Percentiles rank a stretch among this genome's conserved stretches.
phyloP scores from a whole-genome alignment of 345 rosid genomes.

The Tarenaya hassleriana region DNA sequence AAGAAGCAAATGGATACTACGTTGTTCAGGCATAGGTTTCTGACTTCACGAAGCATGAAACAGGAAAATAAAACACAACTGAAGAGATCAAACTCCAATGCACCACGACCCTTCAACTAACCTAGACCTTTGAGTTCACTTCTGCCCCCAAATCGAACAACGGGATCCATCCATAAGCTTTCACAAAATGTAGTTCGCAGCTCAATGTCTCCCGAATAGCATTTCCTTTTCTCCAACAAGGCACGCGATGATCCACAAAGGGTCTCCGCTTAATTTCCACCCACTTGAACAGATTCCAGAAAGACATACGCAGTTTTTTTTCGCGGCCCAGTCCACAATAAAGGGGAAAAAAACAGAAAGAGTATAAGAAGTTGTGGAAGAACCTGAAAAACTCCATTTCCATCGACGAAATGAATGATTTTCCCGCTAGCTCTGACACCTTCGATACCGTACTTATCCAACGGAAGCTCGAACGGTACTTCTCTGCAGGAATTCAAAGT shows the following conservation, averaged over 20 bases:
- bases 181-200: too few species aligned
- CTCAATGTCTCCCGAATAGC: too few species aligned
- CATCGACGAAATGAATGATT: slow-evolving; percentile 49
- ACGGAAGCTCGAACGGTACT: slow-evolving; percentile 47
- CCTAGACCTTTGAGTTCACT: background rate
- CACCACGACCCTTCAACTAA: background rate
- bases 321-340: background rate
- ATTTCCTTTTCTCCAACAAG: too few species aligned
- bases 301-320: background rate
- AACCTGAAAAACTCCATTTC: slow-evolving; percentile 49
- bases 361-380: background rate
- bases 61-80: too few species aligned
- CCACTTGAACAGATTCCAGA: background rate
- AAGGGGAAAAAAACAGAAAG: background rate
- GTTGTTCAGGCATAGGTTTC: too few species aligned
- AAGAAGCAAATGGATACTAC: slow-evolving; percentile 1
- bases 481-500: slow-evolving; percentile 34
- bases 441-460: slow-evolving; percentile 42
- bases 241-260: too few species aligned
- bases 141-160: background rate
- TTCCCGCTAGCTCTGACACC: slow-evolving; percentile 37
- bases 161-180: background rate
- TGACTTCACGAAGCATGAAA: too few species aligned
- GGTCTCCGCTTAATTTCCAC: background rate
- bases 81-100: background rate